phyloP scores from a whole-genome alignment of 2,329 filamentous ascomycete species.

The Magnaporthiopsis incrustans region DNA sequence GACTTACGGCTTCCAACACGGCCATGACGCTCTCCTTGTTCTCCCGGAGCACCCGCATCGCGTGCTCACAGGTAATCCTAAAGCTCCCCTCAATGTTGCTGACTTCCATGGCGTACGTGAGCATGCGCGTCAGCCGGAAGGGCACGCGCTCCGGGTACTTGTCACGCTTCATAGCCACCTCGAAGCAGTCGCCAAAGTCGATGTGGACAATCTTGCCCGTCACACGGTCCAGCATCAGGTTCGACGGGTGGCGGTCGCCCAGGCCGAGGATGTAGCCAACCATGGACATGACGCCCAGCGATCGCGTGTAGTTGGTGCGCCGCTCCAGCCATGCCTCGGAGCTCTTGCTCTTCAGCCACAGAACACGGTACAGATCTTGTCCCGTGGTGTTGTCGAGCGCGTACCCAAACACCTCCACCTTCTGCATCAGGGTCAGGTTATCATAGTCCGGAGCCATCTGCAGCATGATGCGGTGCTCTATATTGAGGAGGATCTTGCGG shows the following conservation, averaged over 20 bases:
- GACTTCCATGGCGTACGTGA: slow-evolving; percentile 99
- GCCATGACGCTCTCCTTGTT: slow-evolving; percentile 99
- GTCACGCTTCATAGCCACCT: slow-evolving; percentile 98
- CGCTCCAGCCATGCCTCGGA: slow-evolving; percentile 97
- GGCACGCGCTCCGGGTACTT: slow-evolving; percentile 97
- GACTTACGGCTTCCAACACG: slow-evolving; percentile 87
- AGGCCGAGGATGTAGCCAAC: slow-evolving; percentile 98
- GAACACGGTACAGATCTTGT: slow-evolving; percentile 92
- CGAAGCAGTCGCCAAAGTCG: slow-evolving; percentile 98
- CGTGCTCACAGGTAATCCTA: slow-evolving; percentile 94
- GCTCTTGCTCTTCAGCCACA: slow-evolving; percentile 98
- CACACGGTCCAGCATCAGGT: slow-evolving; percentile 91
- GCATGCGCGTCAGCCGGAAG: slow-evolving; percentile 95
- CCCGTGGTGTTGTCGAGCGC: slow-evolving; percentile 98
- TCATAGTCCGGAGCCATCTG: slow-evolving; percentile 99
- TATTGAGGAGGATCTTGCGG: slow-evolving; percentile 94
- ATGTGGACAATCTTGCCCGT: slow-evolving; percentile 98
- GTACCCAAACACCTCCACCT: slow-evolving; percentile 98
- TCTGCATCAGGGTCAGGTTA: slow-evolving; percentile 98
- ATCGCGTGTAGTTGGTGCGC: slow-evolving; percentile 97
- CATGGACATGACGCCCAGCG: slow-evolving; percentile 99
- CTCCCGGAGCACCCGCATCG: slow-evolving; percentile 91
- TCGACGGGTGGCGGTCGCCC: slow-evolving; percentile 93
- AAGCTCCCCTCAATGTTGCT: slow-evolving; percentile 99
- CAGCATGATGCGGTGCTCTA: slow-evolving; percentile 98